phyloP scores from a whole-genome alignment of 257 asterid genomes.

The Fraxinus quadrangulata region DNA sequence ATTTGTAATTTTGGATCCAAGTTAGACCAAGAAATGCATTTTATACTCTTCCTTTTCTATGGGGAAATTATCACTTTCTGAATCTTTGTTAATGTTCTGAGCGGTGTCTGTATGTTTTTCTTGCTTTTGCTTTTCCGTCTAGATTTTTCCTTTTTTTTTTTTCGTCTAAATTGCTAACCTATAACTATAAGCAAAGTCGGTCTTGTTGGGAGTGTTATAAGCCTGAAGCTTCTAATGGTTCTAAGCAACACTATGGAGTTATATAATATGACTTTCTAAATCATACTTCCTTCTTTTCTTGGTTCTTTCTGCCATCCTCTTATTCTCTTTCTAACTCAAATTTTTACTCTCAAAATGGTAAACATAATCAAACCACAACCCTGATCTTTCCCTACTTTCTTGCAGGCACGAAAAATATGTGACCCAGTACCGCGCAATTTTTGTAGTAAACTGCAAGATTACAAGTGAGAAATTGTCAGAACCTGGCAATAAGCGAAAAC shows the following conservation, averaged over 20 bases:
- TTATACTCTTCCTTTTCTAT: no score
- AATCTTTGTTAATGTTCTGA: no score
- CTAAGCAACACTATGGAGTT: neutral
- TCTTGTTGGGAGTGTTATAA: neutral
- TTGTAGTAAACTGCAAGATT: constrained; percentile 79
- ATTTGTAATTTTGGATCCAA: no score
- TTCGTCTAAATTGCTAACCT: no score
- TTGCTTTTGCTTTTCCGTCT: no score
- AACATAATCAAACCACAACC: neutral
- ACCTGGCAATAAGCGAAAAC: constrained; percentile 69
- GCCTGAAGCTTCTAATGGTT: neutral
- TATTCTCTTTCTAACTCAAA: neutral
- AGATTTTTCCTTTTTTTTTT: no score
- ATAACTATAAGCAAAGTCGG: neutral
- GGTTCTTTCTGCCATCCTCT: neutral
- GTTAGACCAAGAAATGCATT: no score
- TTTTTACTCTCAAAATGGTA: neutral
- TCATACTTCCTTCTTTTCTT: neutral
- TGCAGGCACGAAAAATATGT: constrained; percentile 79
- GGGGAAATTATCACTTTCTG: no score
- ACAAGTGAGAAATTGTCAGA: constrained; percentile 38
- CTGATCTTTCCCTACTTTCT: neutral
- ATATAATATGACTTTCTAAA: neutral
- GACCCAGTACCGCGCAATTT: constrained; percentile 81
- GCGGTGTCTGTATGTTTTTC: no score